Evolutionary conservation across 176 grass and related monocot species (phyloP), one percentile per base, ranked within the genome.

Genomic region (Ensete ventricosum): DNA sequence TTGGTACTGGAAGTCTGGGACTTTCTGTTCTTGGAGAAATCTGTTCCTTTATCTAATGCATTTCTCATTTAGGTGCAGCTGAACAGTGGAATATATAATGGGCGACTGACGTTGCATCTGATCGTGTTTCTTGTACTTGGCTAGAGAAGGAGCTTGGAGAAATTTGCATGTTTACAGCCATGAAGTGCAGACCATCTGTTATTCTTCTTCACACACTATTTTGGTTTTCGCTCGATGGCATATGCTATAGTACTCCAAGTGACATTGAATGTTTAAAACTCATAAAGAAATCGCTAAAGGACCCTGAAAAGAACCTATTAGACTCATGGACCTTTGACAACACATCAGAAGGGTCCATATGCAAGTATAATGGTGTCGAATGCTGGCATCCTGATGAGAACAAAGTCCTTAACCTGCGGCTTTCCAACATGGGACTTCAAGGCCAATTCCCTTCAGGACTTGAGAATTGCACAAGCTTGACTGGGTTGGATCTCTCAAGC

Each of bases 371-470:
- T 12, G 95, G 95, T 8, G 95, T 98, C 8, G 90, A 93, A 57
- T 98, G 95, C 66, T 98, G 95, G 95, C 86, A 98, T 78, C 88
- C 88, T 73, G 93, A 94, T 55, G 95, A 98, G 75, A 98, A 90
- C 70, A 84, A 67, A 81, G 79, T 98, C 34, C 78, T 98, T 52
- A 80, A 82, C 62, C 90, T 98, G 65, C 79, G 24, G 9, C 88
- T 98, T 49, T 80, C 88, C n/a, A 91, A 92, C 81, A 87, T 94
- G 82, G 90, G 84, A 68, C 86, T 98, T 67, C 73, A 80, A 51
- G 95, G 95, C 11, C 58, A 21, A 13, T 98, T 98, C 34, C 95
- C 95, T 53, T 83, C 60, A 16, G 95, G 90, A 6, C 82, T 98
- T 50, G 88, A 86, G 79, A 93, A 94, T n/a, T 98, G 95, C 51